Conservation (phyloP, 176 grass and related monocot genomes). For the Urochloa ruziziensis region DNA sequence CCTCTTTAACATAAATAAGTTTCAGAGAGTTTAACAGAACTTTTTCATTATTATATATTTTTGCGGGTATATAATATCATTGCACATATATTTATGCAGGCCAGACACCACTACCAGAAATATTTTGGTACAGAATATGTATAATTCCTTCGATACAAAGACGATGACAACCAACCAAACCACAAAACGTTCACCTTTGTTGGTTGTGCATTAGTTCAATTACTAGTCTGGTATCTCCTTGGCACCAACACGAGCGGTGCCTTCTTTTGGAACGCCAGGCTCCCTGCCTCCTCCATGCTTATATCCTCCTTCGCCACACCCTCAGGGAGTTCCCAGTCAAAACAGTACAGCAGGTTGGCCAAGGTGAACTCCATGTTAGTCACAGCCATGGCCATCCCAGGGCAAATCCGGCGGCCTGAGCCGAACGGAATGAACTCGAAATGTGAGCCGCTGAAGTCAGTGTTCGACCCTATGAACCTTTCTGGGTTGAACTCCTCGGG, state of each 20-base stretch:
- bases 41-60: too few species aligned
- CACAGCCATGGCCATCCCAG: constrained; percentile 26
- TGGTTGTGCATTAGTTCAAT: background rate
- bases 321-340: background rate
- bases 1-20: too few species aligned
- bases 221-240: background rate
- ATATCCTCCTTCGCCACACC: background rate
- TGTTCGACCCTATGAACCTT: background rate
- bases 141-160: background rate
- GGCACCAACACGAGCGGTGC: background rate
- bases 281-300: constrained; percentile 1
- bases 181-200: background rate
- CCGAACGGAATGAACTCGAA: constrained; percentile 37
- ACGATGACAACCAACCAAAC: background rate
- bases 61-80: too few species aligned
- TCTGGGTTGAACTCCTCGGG: constrained; percentile 1
- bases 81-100: too few species aligned
- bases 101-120: too few species aligned
- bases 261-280: background rate
- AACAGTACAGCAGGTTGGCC: constrained; percentile 18
- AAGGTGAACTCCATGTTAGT: constrained; percentile 18
- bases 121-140: too few species aligned
- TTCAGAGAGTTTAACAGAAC: too few species aligned
- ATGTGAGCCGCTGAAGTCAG: background rate
- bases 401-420: constrained; percentile 37